These are phyloP conservation scores for Yamadazyma laniorum DNA, from an alignment of 805 yeast genomes.

Conservation along the genomic window DNA sequence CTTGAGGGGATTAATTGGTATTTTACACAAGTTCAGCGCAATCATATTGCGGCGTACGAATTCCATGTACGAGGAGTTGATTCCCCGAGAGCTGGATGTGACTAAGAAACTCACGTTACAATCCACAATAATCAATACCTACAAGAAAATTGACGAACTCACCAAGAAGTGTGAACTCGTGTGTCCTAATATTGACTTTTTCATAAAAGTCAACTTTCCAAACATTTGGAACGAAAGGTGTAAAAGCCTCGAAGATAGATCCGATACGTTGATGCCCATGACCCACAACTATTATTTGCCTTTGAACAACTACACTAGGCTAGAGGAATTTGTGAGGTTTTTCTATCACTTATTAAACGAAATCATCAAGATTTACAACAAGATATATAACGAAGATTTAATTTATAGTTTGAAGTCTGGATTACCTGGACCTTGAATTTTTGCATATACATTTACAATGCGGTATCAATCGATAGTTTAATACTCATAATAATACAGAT, in stretches of 20 bases:
- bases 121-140: conserved; percentile 2
- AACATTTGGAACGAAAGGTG: conserved; percentile 11
- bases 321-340: conserved; percentile 32
- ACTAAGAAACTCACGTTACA: conserved; percentile 4
- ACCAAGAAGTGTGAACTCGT: conserved; percentile 5
- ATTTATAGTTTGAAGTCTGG: conserved; percentile 19
- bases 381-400: conserved; percentile 10
- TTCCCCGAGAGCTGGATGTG: conserved; percentile 26
- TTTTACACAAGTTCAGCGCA: conserved; percentile 29
- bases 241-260: conserved; percentile 2
- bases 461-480: not conserved
- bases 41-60: conserved; percentile 32
- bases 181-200: conserved; percentile 11
- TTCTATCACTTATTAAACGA: conserved; percentile 31
- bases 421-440: conserved; percentile 9
- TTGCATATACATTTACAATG: conserved; percentile 1
- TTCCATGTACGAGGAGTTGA: conserved; percentile 22
- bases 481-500: not conserved
- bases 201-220: conserved; percentile 11
- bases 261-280: conserved; percentile 4
- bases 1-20: conserved; percentile 14
- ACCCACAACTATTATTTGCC: conserved; percentile 30
- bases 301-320: conserved; percentile 26
- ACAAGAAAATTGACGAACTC: conserved; percentile 7
- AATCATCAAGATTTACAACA: conserved; percentile 24